phyloP scores from a whole-genome alignment of 192 early-diverging fungal genomes.

The Allomyces arbusculus region DNA sequence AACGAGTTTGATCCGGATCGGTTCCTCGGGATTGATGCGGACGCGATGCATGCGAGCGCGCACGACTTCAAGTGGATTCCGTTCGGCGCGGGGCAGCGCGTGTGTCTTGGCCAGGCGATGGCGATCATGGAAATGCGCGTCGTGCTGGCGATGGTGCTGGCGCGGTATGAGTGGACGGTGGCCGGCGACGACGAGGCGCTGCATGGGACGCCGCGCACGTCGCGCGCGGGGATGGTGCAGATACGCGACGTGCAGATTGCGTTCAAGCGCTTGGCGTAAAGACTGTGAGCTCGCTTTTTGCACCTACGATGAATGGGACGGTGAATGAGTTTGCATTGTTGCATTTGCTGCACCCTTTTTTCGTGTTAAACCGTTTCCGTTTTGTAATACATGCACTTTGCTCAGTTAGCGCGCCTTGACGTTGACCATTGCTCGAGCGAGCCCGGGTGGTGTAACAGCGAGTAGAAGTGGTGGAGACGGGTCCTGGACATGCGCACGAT shows the following conservation, averaged over 20 bases:
- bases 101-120: slow-evolving; percentile 37
- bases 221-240: neutral
- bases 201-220: neutral
- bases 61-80: slow-evolving; percentile 24
- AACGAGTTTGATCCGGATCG: neutral
- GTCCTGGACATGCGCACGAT: too few species aligned
- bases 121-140: slow-evolving; percentile 35
- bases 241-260: neutral
- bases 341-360: too few species aligned
- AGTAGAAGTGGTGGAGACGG: too few species aligned
- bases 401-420: too few species aligned
- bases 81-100: slow-evolving; percentile 28
- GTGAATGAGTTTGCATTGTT: too few species aligned
- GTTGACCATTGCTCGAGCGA: too few species aligned
- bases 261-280: neutral
- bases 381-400: too few species aligned
- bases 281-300: too few species aligned
- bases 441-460: too few species aligned
- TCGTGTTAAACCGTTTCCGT: too few species aligned
- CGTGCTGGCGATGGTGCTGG: slow-evolving; percentile 22
- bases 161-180: slow-evolving; percentile 20
- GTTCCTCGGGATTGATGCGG: neutral
- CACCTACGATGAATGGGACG: too few species aligned
- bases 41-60: slow-evolving; percentile 16
- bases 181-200: neutral